phyloP scores from a whole-genome alignment of 352 stramenopile genomes.

The Pythium aquatile region DNA sequence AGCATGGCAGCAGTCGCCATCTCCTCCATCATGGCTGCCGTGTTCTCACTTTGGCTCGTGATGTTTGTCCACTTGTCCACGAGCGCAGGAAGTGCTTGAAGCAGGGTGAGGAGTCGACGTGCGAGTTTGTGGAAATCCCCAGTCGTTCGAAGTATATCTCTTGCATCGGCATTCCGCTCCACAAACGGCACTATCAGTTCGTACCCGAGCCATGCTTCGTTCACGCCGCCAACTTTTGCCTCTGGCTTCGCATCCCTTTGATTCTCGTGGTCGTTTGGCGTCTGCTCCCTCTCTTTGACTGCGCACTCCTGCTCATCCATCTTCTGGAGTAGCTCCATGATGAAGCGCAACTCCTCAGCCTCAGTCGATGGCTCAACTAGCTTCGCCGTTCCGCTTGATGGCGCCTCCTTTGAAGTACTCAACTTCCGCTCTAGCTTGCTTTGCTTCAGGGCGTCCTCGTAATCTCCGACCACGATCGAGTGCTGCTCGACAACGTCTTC shows the following conservation, averaged over 20 bases:
- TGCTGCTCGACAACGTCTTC: constrained; percentile 66
- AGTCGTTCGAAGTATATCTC: constrained; percentile 55
- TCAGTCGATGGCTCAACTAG: neutral
- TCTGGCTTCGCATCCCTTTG: neutral
- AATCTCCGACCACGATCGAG: constrained; percentile 71
- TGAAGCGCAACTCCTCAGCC: constrained; percentile 46
- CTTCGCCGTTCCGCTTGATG: neutral
- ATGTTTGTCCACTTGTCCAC: neutral
- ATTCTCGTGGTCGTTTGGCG: neutral
- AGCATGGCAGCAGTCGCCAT: constrained; percentile 43
- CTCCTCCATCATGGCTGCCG: constrained; percentile 9
- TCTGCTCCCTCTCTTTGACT: neutral
- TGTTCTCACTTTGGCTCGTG: neutral
- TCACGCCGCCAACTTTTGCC: neutral
- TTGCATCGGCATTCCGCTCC: constrained; percentile 40
- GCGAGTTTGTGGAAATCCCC: constrained; percentile 48
- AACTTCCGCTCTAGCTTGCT: constrained; percentile 30
- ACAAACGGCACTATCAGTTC: constrained; percentile 56
- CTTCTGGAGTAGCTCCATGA: constrained; percentile 42
- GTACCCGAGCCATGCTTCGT: constrained; percentile 41
- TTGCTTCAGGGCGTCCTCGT: constrained; percentile 49
- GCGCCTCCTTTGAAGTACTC: neutral
- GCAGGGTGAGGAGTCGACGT: constrained; percentile 30
- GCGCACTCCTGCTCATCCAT: constrained; percentile 33
- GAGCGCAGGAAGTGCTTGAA: constrained; percentile 8